Conservation (phyloP, 2,329 filamentous ascomycete genomes). For the Penicillium italicum region DNA sequence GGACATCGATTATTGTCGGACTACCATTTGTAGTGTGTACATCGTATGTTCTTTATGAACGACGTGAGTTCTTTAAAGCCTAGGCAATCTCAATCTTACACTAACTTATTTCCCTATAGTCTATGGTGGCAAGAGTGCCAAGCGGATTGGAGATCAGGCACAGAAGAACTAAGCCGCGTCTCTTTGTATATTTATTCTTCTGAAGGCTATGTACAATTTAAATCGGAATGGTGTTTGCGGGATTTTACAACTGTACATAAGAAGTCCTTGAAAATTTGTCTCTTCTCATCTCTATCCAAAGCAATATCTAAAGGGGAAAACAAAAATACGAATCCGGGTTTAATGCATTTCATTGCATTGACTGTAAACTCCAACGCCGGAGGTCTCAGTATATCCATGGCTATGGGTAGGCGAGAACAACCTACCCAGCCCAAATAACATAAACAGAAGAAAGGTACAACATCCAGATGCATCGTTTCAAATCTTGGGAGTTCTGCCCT, state of each 20-base stretch:
- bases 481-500: background rate
- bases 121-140: conserved; percentile 25
- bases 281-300: background rate
- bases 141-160: conserved; percentile 7
- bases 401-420: background rate
- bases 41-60: conserved; percentile 33
- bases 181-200: background rate
- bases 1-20: conserved; percentile 33
- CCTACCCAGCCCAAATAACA: background rate
- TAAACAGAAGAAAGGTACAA: conserved; percentile 5
- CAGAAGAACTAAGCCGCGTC: background rate
- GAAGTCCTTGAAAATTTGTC: background rate
- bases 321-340: background rate
- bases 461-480: background rate
- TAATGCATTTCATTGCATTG: background rate
- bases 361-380: background rate
- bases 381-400: conserved; percentile 7
- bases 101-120: conserved; percentile 16
- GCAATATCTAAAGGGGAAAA: background rate
- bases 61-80: conserved; percentile 24
- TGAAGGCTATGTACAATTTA: background rate
- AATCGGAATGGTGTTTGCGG: background rate
- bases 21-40: conserved; percentile 33
- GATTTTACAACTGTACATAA: background rate
- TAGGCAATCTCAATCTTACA: background rate